Evolutionary conservation across 2,329 filamentous ascomycete genomes (phyloP).

Genomic region (Aspergillus fischeri): DNA sequence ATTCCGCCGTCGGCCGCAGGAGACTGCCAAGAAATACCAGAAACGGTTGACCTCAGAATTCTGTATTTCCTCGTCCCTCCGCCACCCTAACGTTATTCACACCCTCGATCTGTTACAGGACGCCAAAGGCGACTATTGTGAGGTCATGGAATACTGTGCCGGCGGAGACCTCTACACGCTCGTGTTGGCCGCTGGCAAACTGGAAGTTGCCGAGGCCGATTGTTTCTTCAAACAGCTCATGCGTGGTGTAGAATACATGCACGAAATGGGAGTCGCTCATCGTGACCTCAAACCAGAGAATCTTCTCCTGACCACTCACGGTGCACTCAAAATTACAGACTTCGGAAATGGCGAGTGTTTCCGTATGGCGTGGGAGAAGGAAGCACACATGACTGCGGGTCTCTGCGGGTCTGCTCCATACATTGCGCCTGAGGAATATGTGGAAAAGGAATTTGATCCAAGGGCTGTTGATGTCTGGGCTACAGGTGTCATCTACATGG

Average conservation of each 20-base stretch:
- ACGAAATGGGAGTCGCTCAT: conserved; percentile 98
- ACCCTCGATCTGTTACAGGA: conserved; percentile 94
- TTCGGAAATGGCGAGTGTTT: conserved; percentile 99
- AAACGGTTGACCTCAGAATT: conserved; percentile 96
- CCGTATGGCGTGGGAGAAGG: conserved; percentile 98
- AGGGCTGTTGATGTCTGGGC: conserved; percentile 98
- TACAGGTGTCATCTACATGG: conserved; percentile 99
- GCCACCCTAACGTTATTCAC: conserved; percentile 97
- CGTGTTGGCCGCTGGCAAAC: conserved; percentile 82
- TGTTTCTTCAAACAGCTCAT: conserved; percentile 99
- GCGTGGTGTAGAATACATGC: conserved; percentile 97
- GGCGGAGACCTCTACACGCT: conserved; percentile 94
- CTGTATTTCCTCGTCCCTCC: conserved; percentile 94
- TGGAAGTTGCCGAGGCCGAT: conserved; percentile 85
- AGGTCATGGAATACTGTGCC: conserved; percentile 99
- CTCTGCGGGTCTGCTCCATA: conserved; percentile 96
- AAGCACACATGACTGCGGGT: conserved; percentile 96
- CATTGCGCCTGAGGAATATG: conserved; percentile 95
- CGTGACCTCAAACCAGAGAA: conserved; percentile 97
- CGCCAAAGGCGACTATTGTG: conserved; percentile 94
- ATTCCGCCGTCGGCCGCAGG: conserved; percentile 88
- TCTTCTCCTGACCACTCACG: conserved; percentile 84
- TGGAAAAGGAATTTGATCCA: conserved; percentile 92
- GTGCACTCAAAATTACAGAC: conserved; percentile 93
- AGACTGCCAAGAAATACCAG: conserved; percentile 96